Base-by-base conservation (phyloP, 2,329 filamentous ascomycete species). In the Spiromastix sp. region DNA sequence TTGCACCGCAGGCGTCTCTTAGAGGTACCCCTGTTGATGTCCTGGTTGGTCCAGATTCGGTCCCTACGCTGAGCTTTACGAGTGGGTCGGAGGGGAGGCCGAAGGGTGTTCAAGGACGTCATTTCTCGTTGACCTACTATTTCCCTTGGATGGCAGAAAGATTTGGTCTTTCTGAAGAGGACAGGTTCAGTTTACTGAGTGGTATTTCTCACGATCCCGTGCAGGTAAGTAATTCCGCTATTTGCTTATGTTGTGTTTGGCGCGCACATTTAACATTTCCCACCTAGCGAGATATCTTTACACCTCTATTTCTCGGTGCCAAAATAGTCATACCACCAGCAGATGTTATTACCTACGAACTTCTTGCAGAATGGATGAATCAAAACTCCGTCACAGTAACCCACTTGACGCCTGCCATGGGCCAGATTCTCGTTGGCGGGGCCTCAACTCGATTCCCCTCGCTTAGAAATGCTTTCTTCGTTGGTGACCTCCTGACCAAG, bases 321-420 rank as follows among this genome's bases (percentile, higher is more conserved):
- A 72, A 83, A 50, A 59, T 95, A 0, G 60, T 95, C 5, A 73
- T 91, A 1, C 87, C 87, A 1, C 74, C 83, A 8, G 74, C 74
- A 38, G 86, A 94, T 43, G 78, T 86, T 47, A 96, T 96, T 40
- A 74, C 80, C 36, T 82, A 95, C 55, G 87, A 94, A 60, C 78
- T 71, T 48, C 67, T 95, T 10, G 80, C 80, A 4, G 85, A 93
- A 52, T 98, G 91, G 91, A 85, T 95, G 71, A 68, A 71, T 34
- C 74, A 80, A 34, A 74, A 82, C 51, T 64, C 71, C 37, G 76
- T 82, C 2, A 93, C 79, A 11, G 82, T 86, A 13, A 85, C 81
- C 9, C 91, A 96, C 59, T 64, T 96, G 25, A 98, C 91, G 1
- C 91, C 91, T 7, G 91, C 91, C 38, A 95, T 96, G 87, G 87